Evolutionary conservation across 2,329 filamentous ascomycete genomes (phyloP).

Genomic region (Alternaria ethzedia): DNA sequence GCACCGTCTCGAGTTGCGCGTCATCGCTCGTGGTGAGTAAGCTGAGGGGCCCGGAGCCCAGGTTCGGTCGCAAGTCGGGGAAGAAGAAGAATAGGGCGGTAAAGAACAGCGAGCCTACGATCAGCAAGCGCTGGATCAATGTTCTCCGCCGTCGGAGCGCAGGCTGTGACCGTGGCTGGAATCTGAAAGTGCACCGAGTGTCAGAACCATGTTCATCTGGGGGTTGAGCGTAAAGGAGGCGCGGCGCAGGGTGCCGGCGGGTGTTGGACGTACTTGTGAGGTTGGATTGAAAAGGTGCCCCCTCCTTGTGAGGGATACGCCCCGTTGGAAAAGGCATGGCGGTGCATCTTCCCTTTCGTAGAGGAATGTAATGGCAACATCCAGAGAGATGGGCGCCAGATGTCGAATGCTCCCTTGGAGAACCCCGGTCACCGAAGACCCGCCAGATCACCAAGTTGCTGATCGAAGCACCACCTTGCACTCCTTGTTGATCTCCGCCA

Average conservation of each 20-base stretch:
- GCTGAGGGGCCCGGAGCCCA: conserved; percentile 70
- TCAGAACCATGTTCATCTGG: conserved; percentile 38
- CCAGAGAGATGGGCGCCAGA: conserved; percentile 40
- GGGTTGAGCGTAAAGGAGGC: conserved; percentile 24
- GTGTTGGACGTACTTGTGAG: conserved; percentile 73
- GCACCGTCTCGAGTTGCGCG: conserved; percentile 88
- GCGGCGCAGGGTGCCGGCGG: conserved; percentile 23
- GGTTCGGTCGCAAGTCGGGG: conserved; percentile 71
- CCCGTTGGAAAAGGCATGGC: conserved; percentile 87
- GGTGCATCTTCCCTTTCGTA: conserved; percentile 75
- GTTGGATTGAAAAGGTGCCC: conserved; percentile 82
- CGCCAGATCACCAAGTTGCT: conserved; percentile 37
- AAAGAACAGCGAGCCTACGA: conserved; percentile 62
- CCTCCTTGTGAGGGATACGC: conserved; percentile 72
- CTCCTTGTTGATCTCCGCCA: conserved; percentile 5
- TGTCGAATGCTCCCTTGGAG: conserved; percentile 43
- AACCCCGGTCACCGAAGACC: conserved; percentile 45
- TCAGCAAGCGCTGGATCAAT: conserved; percentile 71
- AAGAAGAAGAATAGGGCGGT: conserved; percentile 74
- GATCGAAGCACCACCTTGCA: conserved; percentile 19
- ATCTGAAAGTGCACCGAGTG: conserved; percentile 61
- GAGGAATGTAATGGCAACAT: conserved; percentile 69
- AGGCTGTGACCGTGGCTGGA: conserved; percentile 81
- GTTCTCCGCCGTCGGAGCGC: conserved; percentile 75
- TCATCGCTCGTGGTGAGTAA: conserved; percentile 71